phyloP scores from a whole-genome alignment of 129 eudicot genomes.

The Solidago caesia region DNA sequence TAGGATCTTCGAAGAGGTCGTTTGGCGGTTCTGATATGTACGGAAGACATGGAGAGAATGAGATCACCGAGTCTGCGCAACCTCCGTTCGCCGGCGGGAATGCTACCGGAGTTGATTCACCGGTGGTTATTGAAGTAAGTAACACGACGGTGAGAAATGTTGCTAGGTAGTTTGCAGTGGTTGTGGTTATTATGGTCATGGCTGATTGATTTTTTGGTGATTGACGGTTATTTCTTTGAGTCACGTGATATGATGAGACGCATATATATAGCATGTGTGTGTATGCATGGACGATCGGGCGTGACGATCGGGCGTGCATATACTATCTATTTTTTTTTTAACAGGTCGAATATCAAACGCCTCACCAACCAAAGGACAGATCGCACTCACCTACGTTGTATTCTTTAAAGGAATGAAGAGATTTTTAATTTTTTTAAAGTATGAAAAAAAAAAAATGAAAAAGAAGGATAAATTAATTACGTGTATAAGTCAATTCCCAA shows the following conservation, averaged over 20 bases:
- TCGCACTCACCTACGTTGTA: too few species aligned
- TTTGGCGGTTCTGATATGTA: slow-evolving; percentile 56
- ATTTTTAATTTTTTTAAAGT: too few species aligned
- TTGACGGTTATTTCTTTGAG: slow-evolving; percentile 23
- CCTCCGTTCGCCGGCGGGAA: slow-evolving; percentile 21
- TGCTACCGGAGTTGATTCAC: slow-evolving; percentile 26
- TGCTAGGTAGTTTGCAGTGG: neutral
- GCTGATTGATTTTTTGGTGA: neutral
- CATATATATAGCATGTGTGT: too few species aligned
- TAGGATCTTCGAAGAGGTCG: slow-evolving; percentile 43
- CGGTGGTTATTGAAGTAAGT: slow-evolving; percentile 21
- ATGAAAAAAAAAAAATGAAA: too few species aligned
- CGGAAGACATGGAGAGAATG: slow-evolving; percentile 60
- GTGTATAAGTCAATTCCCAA: too few species aligned
- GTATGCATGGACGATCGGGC: too few species aligned
- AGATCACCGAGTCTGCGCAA: slow-evolving; percentile 56
- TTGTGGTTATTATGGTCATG: slow-evolving; percentile 18
- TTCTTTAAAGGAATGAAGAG: too few species aligned
- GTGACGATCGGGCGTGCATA: too few species aligned
- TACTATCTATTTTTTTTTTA: too few species aligned
- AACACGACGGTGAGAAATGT: slow-evolving; percentile 23
- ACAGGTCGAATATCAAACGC: too few species aligned
- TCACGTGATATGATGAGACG: neutral
- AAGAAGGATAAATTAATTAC: too few species aligned
- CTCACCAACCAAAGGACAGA: too few species aligned